phyloP scores from a whole-genome alignment of 2,329 filamentous ascomycete species.

The Fusarium sp. region DNA sequence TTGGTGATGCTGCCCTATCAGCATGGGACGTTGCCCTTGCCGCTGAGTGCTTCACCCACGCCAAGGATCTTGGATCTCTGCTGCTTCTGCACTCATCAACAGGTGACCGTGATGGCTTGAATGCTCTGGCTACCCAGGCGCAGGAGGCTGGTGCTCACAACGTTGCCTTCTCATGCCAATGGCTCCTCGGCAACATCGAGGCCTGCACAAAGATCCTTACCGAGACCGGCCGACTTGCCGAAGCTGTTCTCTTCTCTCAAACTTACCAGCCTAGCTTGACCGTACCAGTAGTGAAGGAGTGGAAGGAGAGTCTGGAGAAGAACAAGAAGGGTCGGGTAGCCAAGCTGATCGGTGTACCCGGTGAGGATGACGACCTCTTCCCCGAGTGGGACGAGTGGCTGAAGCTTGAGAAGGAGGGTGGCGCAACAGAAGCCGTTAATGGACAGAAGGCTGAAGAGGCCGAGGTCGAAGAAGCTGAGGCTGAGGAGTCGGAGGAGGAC shows the following conservation, averaged over 20 bases:
- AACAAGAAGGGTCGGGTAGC: slow-evolving; percentile 88
- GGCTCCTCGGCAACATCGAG: slow-evolving; percentile 87
- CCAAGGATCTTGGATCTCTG: slow-evolving; percentile 90
- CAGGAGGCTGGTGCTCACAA: slow-evolving; percentile 87
- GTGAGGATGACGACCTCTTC: slow-evolving; percentile 89
- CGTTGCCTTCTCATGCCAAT: slow-evolving; percentile 90
- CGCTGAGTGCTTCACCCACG: slow-evolving; percentile 92
- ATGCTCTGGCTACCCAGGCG: slow-evolving; percentile 80
- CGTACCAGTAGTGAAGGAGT: slow-evolving; percentile 76
- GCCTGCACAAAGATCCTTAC: slow-evolving; percentile 85
- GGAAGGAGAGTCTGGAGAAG: slow-evolving; percentile 89
- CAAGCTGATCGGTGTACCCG: slow-evolving; percentile 86
- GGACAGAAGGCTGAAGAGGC: slow-evolving; percentile 45
- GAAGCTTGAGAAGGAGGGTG: slow-evolving; percentile 81
- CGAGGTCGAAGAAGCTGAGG: slow-evolving; percentile 46
- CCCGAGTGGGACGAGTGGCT: slow-evolving; percentile 97
- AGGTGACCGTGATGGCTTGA: slow-evolving; percentile 81
- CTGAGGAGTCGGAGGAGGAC: slow-evolving; percentile 47
- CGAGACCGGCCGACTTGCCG: slow-evolving; percentile 83
- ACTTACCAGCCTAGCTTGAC: slow-evolving; percentile 92
- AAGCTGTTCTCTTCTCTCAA: slow-evolving; percentile 92
- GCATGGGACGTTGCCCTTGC: slow-evolving; percentile 91
- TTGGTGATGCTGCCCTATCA: slow-evolving; percentile 90
- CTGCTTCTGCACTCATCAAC: slow-evolving; percentile 91
- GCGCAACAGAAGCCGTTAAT: slow-evolving; percentile 50